Evolutionary conservation across 352 stramenopile genomes (phyloP), one percentile per base, ranked within the genome.

Genomic region (Pythium monospermum): DNA sequence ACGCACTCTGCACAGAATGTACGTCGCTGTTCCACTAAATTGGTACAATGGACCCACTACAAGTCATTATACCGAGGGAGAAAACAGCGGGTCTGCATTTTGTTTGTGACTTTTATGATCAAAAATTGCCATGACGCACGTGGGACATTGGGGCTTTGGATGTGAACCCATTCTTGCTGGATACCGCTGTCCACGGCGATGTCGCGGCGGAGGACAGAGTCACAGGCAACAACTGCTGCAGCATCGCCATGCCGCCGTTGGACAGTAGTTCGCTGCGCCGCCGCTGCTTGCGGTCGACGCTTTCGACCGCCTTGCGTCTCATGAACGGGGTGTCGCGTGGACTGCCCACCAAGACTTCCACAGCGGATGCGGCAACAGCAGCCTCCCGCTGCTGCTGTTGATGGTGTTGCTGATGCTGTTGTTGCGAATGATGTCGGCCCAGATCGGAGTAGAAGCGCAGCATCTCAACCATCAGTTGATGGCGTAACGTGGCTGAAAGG

Each of bases 241-340:
- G 45, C 50, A 83, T 66, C 8, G 74, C 68, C 33, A 66, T 57
- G 18, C 65, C 75, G 6, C 70, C 66, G 10, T 61, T 70, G 2
- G 68, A 40, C 47, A 82, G 63, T 39, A 64, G 64, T 35, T 70
- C 66, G n/a, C 71, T 61, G 13, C 71, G 61, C 13, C 53, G 60
- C 23, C 69, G 55, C 23, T 56, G 40, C 35, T 57, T 55, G 47
- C 53, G 68, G 43, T 74, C 66, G 25, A 84, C 47, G 25, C 53
- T 54, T 49, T 89, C 73, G 4, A 83, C 49, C 7, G 78, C 78
- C 57, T 89, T 89, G 28, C 75, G 73, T 21, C 78, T 64, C 49
- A 85, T 59, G 53, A 85, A 89, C 18, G 75, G 78, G 50, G 75
- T 87, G 51, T 89, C 71, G 52, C 78, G 65, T 49, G 74, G 78